Conservation (phyloP, 495 filamentous ascomycete species). For the Aspergillus panamensis region DNA sequence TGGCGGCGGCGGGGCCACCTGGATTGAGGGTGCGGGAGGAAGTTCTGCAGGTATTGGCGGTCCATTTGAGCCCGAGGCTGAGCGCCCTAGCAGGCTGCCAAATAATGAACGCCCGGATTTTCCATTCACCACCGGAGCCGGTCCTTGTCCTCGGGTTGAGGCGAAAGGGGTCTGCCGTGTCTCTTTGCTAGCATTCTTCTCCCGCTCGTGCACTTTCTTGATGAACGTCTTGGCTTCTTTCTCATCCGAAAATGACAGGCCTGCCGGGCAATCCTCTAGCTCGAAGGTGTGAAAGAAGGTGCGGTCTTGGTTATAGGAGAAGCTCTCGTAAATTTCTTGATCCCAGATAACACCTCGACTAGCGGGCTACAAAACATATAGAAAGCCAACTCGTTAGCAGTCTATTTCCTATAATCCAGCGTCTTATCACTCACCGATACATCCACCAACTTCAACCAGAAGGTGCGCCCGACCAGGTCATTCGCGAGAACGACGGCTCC, state of each 20-base stretch:
- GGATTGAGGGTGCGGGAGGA: constrained; percentile 44
- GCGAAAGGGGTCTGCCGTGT: constrained; percentile 76
- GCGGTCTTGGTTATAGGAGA: constrained; percentile 91
- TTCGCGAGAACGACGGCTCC: constrained; percentile 92
- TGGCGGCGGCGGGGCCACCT: constrained; percentile 48
- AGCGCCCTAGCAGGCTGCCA: constrained; percentile 66
- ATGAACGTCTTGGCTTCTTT: constrained; percentile 93
- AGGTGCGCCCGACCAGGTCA: constrained; percentile 89
- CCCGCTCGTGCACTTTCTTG: constrained; percentile 90
- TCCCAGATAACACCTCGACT: constrained; percentile 95
- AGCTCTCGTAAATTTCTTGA: constrained; percentile 93
- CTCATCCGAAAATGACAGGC: constrained; percentile 88
- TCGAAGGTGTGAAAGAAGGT: constrained; percentile 98
- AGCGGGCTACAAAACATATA: constrained; percentile 51
- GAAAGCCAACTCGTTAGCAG: constrained; percentile 22
- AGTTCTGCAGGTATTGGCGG: constrained; percentile 48
- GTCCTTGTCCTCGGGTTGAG: constrained; percentile 49
- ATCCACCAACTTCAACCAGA: constrained; percentile 96
- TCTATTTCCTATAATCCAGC: neutral
- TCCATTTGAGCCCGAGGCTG: constrained; percentile 54
- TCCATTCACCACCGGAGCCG: constrained; percentile 44
- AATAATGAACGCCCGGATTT: constrained; percentile 54
- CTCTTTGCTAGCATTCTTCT: constrained; percentile 87
- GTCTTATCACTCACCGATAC: constrained; percentile 66
- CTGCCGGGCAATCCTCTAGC: constrained; percentile 84